Conservation (phyloP, 306 rosid genomes). For the Malus orientalis region DNA sequence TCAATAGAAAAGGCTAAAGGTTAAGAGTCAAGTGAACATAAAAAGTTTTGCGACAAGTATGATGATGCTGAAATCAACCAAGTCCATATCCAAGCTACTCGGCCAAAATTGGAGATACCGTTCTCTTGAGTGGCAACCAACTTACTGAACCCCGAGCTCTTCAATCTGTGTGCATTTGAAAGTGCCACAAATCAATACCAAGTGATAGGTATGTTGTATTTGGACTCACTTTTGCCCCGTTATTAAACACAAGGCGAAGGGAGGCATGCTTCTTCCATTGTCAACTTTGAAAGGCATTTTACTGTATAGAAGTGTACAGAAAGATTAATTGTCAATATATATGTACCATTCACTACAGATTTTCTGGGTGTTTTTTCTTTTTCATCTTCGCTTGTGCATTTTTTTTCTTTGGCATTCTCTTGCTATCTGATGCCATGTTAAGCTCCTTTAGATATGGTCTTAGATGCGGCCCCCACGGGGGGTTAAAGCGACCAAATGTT, state of each 20-base stretch:
- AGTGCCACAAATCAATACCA: conserved; percentile 32
- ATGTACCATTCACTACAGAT: background rate
- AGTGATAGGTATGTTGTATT: background rate
- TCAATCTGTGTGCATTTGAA: conserved; percentile 70
- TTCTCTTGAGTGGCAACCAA: conserved; percentile 81
- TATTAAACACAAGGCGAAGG: too few relatives aligned
- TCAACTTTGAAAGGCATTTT: too few relatives aligned
- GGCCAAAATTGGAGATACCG: conserved; percentile 72
- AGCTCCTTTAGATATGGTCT: too few relatives aligned
- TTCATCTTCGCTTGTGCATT: background rate
- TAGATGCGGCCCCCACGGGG: too few relatives aligned
- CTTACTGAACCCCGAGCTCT: conserved; percentile 74
- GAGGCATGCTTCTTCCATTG: too few relatives aligned
- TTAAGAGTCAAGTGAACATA: conserved; percentile 17
- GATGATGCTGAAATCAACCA: conserved; percentile 52
- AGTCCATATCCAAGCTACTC: conserved; percentile 89
- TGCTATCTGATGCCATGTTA: too few relatives aligned
- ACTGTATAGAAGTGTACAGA: too few relatives aligned
- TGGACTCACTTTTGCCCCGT: background rate
- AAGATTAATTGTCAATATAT: too few relatives aligned
- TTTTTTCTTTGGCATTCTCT: too few relatives aligned
- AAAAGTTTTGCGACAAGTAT: conserved; percentile 6
- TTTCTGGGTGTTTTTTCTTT: too few relatives aligned
- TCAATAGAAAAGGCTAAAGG: too few relatives aligned
- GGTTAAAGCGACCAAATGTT: too few relatives aligned